phyloP scores from a whole-genome alignment of 305 asterid species.

The Solanum chacoense region DNA sequence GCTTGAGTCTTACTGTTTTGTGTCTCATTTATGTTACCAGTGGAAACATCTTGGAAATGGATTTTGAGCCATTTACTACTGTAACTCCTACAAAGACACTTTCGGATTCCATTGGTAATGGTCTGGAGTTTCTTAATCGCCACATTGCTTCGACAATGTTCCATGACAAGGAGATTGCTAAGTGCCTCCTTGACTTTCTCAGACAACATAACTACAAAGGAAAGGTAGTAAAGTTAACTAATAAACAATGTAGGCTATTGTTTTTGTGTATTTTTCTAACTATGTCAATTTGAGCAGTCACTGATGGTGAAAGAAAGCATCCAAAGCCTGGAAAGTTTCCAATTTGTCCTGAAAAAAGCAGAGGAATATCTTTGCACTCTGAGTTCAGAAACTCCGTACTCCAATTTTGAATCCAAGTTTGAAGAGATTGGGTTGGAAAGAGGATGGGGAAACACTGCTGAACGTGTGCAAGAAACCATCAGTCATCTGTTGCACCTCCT shows the following conservation, averaged over 20 bases:
- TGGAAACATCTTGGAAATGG: slow-evolving; percentile 7
- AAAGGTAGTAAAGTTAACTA: not conserved
- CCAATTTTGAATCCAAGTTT: not conserved
- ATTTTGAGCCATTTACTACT: slow-evolving; percentile 7
- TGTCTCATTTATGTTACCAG: not conserved
- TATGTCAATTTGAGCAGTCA: not conserved
- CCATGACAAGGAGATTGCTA: slow-evolving; percentile 1
- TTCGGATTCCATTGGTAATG: slow-evolving; percentile 6
- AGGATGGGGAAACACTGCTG: slow-evolving; percentile 11
- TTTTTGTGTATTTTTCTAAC: not conserved
- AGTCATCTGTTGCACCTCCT: not conserved
- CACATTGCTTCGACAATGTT: slow-evolving; percentile 9
- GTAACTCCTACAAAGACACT: slow-evolving; percentile 4
- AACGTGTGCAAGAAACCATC: not conserved
- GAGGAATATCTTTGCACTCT: not conserved
- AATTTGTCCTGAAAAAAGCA: not conserved
- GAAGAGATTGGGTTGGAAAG: slow-evolving; percentile 8
- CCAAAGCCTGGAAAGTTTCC: not conserved
- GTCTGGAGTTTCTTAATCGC: slow-evolving; percentile 9
- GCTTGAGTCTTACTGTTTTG: not conserved
- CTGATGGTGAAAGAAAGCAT: slow-evolving; percentile 6
- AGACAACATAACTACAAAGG: slow-evolving; percentile 1
- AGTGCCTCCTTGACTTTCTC: slow-evolving; percentile 7
- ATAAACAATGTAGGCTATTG: not conserved
- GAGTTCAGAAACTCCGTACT: not conserved